Conservation (phyloP, 139 green algal genomes). For the Zygnema circumcarinatum region DNA sequence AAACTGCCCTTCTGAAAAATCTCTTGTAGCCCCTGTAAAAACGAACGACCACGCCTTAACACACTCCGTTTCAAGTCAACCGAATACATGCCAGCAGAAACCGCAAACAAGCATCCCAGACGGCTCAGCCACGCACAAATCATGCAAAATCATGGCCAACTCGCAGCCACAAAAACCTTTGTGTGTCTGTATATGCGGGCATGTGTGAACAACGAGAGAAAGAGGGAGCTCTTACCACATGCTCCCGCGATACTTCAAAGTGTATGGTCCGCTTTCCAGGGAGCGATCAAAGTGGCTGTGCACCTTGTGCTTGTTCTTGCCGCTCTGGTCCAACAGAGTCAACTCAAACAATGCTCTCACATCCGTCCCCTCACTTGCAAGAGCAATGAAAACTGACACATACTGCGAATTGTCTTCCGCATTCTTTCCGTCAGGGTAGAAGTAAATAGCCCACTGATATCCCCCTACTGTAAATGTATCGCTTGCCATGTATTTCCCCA, state of each 20-base stretch:
- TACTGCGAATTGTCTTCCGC: constrained; percentile 62
- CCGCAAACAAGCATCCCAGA: no score
- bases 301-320: constrained; percentile 56
- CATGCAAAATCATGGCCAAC: no score
- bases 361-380: constrained; percentile 58
- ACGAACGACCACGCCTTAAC: no score
- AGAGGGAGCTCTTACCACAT: constrained; percentile 28
- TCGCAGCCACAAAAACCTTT: no score
- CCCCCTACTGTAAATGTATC: constrained; percentile 60
- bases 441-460: constrained; percentile 63
- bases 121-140: no score
- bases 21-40: constrained; percentile 59
- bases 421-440: constrained; percentile 63
- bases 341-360: constrained; percentile 60
- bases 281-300: constrained; percentile 58
- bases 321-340: constrained; percentile 59
- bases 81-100: no score
- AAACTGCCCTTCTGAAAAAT: constrained; percentile 55
- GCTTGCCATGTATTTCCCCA: constrained; percentile 61
- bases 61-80: no score
- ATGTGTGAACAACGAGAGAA: no score
- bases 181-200: no score
- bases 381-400: constrained; percentile 61
- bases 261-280: constrained; percentile 60
- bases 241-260: constrained; percentile 56